phyloP scores from a whole-genome alignment of 345 rosid genomes.

The Citrus hindsii region DNA sequence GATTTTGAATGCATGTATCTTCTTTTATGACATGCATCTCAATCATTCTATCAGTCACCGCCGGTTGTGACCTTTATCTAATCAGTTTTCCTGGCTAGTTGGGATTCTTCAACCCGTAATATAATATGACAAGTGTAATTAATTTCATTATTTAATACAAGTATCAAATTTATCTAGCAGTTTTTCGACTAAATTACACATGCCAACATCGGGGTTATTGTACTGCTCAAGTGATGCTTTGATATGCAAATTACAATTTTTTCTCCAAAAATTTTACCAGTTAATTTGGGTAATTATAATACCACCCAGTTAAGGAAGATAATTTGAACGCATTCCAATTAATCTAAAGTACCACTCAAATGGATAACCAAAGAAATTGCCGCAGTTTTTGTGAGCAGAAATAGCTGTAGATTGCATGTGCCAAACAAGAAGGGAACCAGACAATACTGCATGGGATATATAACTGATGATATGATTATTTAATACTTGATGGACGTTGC shows the following conservation, averaged over 20 bases:
- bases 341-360: neutral
- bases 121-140: no score
- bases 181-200: no score
- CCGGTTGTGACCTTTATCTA: neutral
- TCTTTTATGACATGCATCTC: neutral
- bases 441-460: neutral
- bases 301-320: neutral
- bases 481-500: neutral
- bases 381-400: neutral
- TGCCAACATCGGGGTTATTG: no score
- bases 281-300: no score
- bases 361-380: neutral
- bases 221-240: no score
- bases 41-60: neutral
- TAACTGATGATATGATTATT: neutral
- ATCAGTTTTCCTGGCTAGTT: neutral
- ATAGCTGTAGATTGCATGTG: neutral
- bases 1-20: conserved; percentile 1
- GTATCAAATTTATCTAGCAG: no score
- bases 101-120: no score
- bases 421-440: neutral
- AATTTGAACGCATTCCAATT: neutral
- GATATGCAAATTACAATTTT: no score
- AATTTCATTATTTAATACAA: no score
- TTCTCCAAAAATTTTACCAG: no score